Conservation (phyloP, 2,329 filamentous ascomycete species). For the Arachnomyces sp. region DNA sequence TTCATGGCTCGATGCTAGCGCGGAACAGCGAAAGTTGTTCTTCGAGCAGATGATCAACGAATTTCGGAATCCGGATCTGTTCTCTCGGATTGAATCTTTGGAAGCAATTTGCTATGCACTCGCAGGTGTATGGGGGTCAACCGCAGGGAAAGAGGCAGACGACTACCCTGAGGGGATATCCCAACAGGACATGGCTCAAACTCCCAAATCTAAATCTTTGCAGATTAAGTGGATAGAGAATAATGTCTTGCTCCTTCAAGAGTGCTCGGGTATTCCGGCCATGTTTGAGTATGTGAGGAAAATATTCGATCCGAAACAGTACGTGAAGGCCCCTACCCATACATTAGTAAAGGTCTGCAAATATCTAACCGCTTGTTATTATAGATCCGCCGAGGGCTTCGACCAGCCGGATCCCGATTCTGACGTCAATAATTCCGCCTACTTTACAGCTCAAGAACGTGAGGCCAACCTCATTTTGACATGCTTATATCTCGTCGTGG, state of each 20-base stretch:
- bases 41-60: constrained; percentile 29
- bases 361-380: neutral
- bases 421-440: constrained; percentile 25
- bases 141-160: constrained; percentile 42
- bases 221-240: constrained; percentile 41
- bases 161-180: constrained; percentile 24
- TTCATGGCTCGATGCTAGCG: constrained; percentile 59
- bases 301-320: constrained; percentile 31
- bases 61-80: constrained; percentile 31
- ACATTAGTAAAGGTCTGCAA: neutral
- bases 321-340: neutral
- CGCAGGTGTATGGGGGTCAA: constrained; percentile 62
- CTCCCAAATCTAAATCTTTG: constrained; percentile 39
- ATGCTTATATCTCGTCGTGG: constrained; percentile 34
- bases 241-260: constrained; percentile 30
- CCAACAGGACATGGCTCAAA: constrained; percentile 31
- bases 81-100: constrained; percentile 36
- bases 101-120: constrained; percentile 46
- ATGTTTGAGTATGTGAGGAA: constrained; percentile 31
- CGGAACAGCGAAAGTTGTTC: constrained; percentile 41
- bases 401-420: constrained; percentile 18
- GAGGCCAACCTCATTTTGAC: constrained; percentile 37
- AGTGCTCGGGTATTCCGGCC: constrained; percentile 27
- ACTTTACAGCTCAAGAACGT: constrained; percentile 29
- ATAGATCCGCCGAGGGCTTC: neutral